Percentiles rank a stretch among this genome's conserved stretches.
These are phyloP conservation scores for Jackrogersella multiformis DNA, from an alignment of 495 filamentous ascomycete genomes.

Conservation along the genomic window DNA sequence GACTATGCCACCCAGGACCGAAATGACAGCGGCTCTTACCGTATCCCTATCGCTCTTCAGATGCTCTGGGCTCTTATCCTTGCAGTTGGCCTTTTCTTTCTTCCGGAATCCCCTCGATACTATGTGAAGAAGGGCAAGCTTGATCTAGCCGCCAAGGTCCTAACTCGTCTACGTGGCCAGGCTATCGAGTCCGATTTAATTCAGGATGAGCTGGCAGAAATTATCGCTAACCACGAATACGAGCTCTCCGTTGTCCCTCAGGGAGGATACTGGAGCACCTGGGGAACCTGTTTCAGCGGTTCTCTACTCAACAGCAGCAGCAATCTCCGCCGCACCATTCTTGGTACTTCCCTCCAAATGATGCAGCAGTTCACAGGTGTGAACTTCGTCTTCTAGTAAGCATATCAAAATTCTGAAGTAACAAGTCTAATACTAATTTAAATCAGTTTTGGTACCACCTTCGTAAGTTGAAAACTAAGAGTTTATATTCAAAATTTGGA, in stretches of 20 bases:
- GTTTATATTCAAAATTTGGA: no score
- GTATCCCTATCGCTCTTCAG: slow-evolving; percentile 76
- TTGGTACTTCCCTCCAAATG: slow-evolving; percentile 79
- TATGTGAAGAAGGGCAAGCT: slow-evolving; percentile 78
- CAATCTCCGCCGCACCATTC: slow-evolving; percentile 76
- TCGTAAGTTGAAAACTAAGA: no score
- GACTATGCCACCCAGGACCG: slow-evolving; percentile 73
- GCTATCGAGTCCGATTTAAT: slow-evolving; percentile 69
- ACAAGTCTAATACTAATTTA: no score
- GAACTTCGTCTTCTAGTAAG: slow-evolving; percentile 67
- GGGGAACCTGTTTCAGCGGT: slow-evolving; percentile 71
- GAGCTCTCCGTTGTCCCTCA: slow-evolving; percentile 72
- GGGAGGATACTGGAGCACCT: slow-evolving; percentile 71
- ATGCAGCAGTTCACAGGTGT: slow-evolving; percentile 68
- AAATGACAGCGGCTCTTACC: slow-evolving; percentile 70
- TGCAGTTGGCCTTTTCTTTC: slow-evolving; percentile 64
- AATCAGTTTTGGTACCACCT: slow-evolving; percentile 74
- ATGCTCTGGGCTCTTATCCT: slow-evolving; percentile 76
- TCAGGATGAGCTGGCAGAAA: slow-evolving; percentile 77
- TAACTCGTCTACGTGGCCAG: slow-evolving; percentile 74
- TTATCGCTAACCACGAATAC: slow-evolving; percentile 84
- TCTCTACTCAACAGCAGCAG: slow-evolving; percentile 63
- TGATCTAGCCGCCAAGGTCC: slow-evolving; percentile 66
- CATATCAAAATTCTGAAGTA: no score
- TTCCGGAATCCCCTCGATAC: slow-evolving; percentile 84